A percentile compares a stretch with the other conserved stretches of the same genome.
These are phyloP conservation scores for Ogataea trehaloabstinens DNA, from an alignment of 805 yeast genomes.

Conservation along the genomic window DNA sequence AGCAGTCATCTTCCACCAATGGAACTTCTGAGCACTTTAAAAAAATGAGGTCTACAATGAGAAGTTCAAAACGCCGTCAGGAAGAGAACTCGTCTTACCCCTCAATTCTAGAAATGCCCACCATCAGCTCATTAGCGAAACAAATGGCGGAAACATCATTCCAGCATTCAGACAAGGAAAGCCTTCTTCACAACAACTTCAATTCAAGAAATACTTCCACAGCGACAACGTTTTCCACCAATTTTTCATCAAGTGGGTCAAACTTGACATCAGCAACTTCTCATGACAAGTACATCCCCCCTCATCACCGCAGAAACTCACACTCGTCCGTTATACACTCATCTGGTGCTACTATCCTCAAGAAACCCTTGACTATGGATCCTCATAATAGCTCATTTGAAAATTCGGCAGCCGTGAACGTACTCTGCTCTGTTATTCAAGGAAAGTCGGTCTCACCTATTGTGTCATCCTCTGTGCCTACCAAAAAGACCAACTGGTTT, in stretches of 20 bases:
- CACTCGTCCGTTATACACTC: conserved; percentile 25
- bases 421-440: conserved; percentile 14
- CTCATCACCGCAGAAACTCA: conserved; percentile 48
- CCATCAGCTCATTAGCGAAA: conserved; percentile 16
- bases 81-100: conserved; percentile 22
- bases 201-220: conserved; percentile 28
- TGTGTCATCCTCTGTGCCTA: conserved; percentile 37
- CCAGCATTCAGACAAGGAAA: not conserved
- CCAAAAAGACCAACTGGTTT: conserved; percentile 34
- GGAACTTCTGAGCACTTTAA: conserved; percentile 3
- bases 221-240: conserved; percentile 25
- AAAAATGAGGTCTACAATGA: conserved; percentile 2
- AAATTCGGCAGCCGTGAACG: conserved; percentile 7
- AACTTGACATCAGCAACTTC: conserved; percentile 18
- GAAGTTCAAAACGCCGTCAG: conserved; percentile 10
- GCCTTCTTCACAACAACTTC: not conserved
- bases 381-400: conserved; percentile 13
- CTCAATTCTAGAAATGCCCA: conserved; percentile 18
- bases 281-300: conserved; percentile 44
- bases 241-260: conserved; percentile 26
- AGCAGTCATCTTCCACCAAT: conserved; percentile 13
- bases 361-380: conserved; percentile 15
- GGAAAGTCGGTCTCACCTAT: conserved; percentile 22
- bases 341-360: conserved; percentile 17
- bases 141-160: conserved; percentile 18